These are phyloP conservation scores for Primulina huaijiensis DNA, from an alignment of 257 asterid genomes.

Conservation along the genomic window DNA sequence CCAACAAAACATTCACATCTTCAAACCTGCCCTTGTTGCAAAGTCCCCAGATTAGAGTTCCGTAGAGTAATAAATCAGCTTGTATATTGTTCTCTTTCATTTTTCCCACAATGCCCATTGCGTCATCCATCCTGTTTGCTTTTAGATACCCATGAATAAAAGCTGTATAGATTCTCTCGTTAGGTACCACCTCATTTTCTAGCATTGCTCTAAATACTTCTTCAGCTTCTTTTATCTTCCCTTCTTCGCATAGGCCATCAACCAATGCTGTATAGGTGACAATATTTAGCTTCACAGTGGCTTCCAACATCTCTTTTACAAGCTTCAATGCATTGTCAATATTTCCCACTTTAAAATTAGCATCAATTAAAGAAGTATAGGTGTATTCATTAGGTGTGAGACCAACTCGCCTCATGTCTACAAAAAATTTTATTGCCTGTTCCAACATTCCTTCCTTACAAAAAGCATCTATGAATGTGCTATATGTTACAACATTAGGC, in stretches of 20 bases:
- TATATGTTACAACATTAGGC: conserved; percentile 84
- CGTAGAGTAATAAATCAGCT: conserved; percentile 62
- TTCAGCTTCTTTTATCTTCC: conserved; percentile 75
- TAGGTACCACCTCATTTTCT: conserved; percentile 57
- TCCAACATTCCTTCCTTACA: conserved; percentile 84
- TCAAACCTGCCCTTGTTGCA: conserved; percentile 62
- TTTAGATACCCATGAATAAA: conserved; percentile 76
- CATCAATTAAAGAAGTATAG: conserved; percentile 77
- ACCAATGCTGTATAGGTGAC: conserved; percentile 72
- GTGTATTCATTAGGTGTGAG: conserved; percentile 78
- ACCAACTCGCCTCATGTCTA: conserved; percentile 89
- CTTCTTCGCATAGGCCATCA: conserved; percentile 73
- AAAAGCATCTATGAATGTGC: conserved; percentile 83
- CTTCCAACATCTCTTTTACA: conserved; percentile 77
- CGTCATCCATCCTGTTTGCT: conserved; percentile 56
- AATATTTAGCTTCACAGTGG: conserved; percentile 53
- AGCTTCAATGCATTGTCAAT: conserved; percentile 63
- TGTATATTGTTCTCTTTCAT: conserved; percentile 56
- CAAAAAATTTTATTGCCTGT: conserved; percentile 72
- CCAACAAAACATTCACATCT: conserved; percentile 53
- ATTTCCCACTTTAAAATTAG: conserved; percentile 65
- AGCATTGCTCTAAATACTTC: conserved; percentile 57
- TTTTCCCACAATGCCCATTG: conserved; percentile 48
- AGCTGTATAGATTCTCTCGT: conserved; percentile 67
- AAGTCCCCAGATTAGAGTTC: conserved; percentile 81